A percentile compares a stretch with the other conserved stretches of the same genome.
phyloP scores from a whole-genome alignment of 2,329 filamentous ascomycete species.

The Aureobasidium lini region DNA sequence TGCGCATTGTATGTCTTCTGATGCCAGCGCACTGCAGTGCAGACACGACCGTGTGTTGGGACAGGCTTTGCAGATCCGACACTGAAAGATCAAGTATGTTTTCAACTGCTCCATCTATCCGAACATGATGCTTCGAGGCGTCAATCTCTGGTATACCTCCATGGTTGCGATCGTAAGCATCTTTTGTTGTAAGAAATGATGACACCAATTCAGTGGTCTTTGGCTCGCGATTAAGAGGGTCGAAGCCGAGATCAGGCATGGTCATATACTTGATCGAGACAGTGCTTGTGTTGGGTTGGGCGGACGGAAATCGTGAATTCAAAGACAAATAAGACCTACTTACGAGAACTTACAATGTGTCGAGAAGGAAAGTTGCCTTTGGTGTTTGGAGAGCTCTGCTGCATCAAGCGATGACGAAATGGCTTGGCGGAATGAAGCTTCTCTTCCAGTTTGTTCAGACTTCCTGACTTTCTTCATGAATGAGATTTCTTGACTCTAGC shows the following conservation, averaged over 20 bases:
- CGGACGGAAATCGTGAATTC: neutral
- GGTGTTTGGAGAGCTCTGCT: neutral
- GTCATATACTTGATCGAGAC: neutral
- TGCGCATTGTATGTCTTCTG: constrained; percentile 54
- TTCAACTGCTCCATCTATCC: constrained; percentile 43
- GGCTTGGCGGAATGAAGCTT: neutral
- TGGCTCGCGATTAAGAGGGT: constrained; percentile 44
- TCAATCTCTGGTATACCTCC: constrained; percentile 22
- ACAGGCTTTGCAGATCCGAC: constrained; percentile 40
- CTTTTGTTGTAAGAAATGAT: constrained; percentile 43
- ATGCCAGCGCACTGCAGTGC: constrained; percentile 56
- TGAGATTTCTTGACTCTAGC: too few species aligned
- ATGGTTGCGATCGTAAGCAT: constrained; percentile 45
- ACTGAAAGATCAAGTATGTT: constrained; percentile 40
- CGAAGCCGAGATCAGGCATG: constrained; percentile 13
- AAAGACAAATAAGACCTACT: neutral
- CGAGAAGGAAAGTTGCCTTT: neutral
- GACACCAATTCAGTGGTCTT: constrained; percentile 36
- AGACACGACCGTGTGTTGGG: constrained; percentile 49
- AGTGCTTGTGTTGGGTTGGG: too few species aligned
- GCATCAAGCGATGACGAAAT: constrained; percentile 1
- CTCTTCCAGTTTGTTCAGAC: neutral
- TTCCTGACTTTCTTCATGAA: too few species aligned
- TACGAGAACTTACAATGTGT: neutral
- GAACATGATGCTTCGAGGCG: constrained; percentile 33